Evolutionary conservation across 352 stramenopile species (phyloP).

Genomic region (Phytophthora quininea): DNA sequence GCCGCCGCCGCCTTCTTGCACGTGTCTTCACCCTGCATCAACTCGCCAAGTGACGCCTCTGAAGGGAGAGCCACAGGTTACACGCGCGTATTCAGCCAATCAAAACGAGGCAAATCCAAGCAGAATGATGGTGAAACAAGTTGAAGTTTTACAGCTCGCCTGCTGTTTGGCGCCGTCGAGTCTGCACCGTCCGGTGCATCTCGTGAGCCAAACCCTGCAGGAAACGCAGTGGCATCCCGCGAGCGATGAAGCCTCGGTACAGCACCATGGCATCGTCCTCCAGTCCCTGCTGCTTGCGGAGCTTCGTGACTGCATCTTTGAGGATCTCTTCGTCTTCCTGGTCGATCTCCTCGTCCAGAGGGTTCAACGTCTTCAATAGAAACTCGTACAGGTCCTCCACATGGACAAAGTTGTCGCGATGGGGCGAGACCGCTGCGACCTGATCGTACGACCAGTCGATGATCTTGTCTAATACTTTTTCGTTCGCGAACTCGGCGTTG

Average conservation of each 20-base stretch:
- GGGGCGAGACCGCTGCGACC: conserved; percentile 39
- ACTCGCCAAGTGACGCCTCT: conserved; percentile 18
- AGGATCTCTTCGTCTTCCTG: conserved; percentile 49
- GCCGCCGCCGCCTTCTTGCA: conserved; percentile 77
- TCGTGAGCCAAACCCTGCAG: conserved; percentile 48
- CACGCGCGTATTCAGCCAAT: conserved; percentile 34
- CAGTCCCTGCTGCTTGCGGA: conserved; percentile 55
- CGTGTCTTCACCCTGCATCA: conserved; percentile 32
- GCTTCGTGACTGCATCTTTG: conserved; percentile 30
- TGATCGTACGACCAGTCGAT: conserved; percentile 73
- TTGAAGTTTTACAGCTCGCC: conserved; percentile 29
- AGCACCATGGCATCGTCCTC: conserved; percentile 50
- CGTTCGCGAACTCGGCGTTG: conserved; percentile 61
- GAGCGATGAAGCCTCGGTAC: conserved; percentile 58
- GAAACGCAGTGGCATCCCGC: conserved; percentile 57
- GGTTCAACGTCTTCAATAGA: conserved; percentile 64
- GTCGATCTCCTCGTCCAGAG: conserved; percentile 54
- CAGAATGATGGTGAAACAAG: not conserved
- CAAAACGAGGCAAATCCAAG: conserved; percentile 7
- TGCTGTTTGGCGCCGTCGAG: conserved; percentile 28
- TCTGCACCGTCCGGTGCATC: conserved; percentile 54
- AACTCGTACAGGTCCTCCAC: conserved; percentile 61
- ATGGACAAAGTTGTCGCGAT: conserved; percentile 56
- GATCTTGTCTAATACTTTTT: conserved; percentile 49
- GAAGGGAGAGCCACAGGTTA: not conserved